Base-by-base conservation (phyloP, 2,329 filamentous ascomycete species). In the Aspergillus hortae region DNA sequence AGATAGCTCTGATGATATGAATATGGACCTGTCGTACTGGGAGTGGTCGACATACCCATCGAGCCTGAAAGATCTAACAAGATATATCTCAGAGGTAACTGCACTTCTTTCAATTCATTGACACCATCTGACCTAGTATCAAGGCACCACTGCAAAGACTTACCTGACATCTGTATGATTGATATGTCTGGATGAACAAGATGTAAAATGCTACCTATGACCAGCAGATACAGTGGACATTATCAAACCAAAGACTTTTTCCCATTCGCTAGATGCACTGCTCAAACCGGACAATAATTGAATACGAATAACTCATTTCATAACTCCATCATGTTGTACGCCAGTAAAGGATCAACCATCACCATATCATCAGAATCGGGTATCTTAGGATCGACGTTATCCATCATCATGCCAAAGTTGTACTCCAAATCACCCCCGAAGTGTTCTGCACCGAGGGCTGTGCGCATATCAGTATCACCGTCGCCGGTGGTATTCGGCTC, bases 311-410 rank as follows among this genome's bases (percentile, higher is more conserved):
- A 21, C 17, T 12, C 40, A 12, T 19, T 2, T 36, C 59, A 55
- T 44, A 36, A 43, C 45, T 63, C 62, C 58, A 64, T 63, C 59
- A 62, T 51, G 52, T 64, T 58, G 49, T 67, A 71, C 38, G 60
- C 56, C 52, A 68, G 53, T 35, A 66, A 59, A 56, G 70, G 67
- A 54, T 73, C 68, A 54, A 70, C 67, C 54, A 69, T 55, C 33
- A 62, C 59, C 61, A 68, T 62, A 14, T 67, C 64, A 43, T 69
- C 57, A 49, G 60, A 56, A 53, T 53, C 60, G 56, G 64, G 63
- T 63, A 67, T 65, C 56, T 62, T 61, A 52, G 59, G 56, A 56
- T 61, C 50, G 46, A 57, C 47, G 52, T 60, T 57, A 42, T 66
- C 61, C 62, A 67, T 67, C 56, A 63, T 51, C 25, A 61, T 52